phyloP scores from a whole-genome alignment of 441 rosid species.

The Arabidopsis lyrata region DNA sequence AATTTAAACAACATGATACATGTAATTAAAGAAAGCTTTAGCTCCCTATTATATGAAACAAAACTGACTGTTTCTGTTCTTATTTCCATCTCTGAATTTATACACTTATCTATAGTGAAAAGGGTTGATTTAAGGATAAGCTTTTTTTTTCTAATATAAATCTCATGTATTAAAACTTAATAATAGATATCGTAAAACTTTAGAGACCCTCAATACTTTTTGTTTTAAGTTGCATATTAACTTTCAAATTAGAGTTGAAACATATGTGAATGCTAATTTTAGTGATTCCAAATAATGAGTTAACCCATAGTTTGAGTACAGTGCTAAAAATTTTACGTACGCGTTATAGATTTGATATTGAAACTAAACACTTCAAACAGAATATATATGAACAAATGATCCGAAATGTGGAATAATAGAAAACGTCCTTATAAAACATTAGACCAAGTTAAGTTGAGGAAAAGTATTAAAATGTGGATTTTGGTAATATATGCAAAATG shows the following conservation, averaged over 20 bases:
- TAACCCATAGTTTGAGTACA: too few species aligned
- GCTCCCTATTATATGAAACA: not conserved
- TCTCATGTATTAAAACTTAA: too few species aligned
- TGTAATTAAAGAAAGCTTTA: conserved; percentile 23
- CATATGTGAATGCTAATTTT: conserved; percentile 8
- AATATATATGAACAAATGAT: not conserved
- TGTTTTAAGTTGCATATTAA: not conserved
- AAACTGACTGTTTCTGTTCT: too few species aligned
- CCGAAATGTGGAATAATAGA: not conserved
- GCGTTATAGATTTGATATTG: not conserved
- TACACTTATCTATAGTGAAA: not conserved
- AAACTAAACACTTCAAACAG: not conserved
- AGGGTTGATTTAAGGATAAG: too few species aligned
- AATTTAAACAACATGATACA: conserved; percentile 3
- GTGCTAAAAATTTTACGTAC: not conserved
- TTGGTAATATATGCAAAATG: conserved; percentile 9
- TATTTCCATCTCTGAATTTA: not conserved
- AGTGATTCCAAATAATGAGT: not conserved
- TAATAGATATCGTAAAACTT: too few species aligned
- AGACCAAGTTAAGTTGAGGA: conserved; percentile 4
- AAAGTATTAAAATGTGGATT: not conserved
- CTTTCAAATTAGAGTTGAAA: not conserved
- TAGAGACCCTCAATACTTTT: too few species aligned
- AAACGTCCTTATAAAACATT: not conserved
- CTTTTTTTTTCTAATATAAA: too few species aligned